Evolutionary conservation across 805 yeast genomes (phyloP), one percentile per base, ranked within the genome.

Genomic region (Nakazawaea ernobii): DNA sequence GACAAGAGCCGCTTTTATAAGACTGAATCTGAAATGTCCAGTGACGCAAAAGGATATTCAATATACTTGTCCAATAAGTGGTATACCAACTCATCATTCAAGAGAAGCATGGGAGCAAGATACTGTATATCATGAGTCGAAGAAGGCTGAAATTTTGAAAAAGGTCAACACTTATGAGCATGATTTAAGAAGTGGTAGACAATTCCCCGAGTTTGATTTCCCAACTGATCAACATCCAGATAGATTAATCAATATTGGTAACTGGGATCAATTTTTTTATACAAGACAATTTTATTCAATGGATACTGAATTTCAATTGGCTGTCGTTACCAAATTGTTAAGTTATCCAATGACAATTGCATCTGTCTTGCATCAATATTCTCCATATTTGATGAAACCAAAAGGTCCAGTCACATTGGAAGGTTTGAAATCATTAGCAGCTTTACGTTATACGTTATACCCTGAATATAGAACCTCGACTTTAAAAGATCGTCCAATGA

Each of bases 291-390:
- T 88, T 63, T 84, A 82, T 58, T 92, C 97, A 5, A 92, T 94
- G 98, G 96, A 94, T 66, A 86, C 96, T 4, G 97, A 91, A 65
- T 92, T 88, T 70, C 95, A 92, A 65, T 71, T 92, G 60, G 98
- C 98, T 1, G 95, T 95, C 4, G 91, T 90, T 32, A 89, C 98
- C 15, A 94, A 94, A 63, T 86, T 92, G 78, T 76, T 94, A 61
- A 86, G 95, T 46, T 94, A 89, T 65, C 99, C 99, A 39, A 68
- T 88, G 50, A 90, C 99, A 4, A 84, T 94, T 39, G 96, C 88
- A 7, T 79, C 95, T 1, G 66, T 89, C 7, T 65, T 94, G 56
- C 94, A 92, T 64, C 85, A 84, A 62, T 85, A 73, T 63, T 86
- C 96, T 0, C 97, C 98, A 2, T 91, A 91, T 64, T 71, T 77